These are phyloP conservation scores for Boletus fagicola DNA, from an alignment of 768 basidiomycete genomes.

Conservation along the genomic window DNA sequence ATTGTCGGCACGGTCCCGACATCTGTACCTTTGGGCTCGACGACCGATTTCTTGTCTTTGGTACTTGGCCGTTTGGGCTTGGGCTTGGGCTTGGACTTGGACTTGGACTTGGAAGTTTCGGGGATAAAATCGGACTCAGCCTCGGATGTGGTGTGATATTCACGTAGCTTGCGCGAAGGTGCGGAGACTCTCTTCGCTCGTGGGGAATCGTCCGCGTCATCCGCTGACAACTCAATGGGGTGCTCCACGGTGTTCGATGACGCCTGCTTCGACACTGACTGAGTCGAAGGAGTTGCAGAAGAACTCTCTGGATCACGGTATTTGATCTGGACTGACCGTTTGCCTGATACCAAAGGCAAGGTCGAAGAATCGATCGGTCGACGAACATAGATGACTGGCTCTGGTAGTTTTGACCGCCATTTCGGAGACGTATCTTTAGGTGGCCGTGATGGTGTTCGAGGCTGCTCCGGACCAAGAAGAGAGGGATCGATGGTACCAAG, in stretches of 20 bases:
- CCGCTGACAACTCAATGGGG: neutral
- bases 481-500: constrained; percentile 32
- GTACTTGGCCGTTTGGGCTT: constrained; percentile 3
- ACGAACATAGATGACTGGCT: constrained; percentile 32
- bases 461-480: constrained; percentile 22
- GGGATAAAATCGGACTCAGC: constrained; percentile 21
- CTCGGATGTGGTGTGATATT: neutral
- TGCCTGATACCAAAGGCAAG: constrained; percentile 20
- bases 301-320: constrained; percentile 22
- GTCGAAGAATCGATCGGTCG: constrained; percentile 25
- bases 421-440: constrained; percentile 1
- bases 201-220: neutral
- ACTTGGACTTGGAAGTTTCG: constrained; percentile 1
- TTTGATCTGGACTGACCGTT: constrained; percentile 31
- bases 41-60: neutral
- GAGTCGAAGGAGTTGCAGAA: neutral
- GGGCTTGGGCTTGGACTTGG: neutral
- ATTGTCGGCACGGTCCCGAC: neutral
- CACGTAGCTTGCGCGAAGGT: constrained; percentile 20
- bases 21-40: neutral
- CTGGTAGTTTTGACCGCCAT: constrained; percentile 17
- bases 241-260: neutral
- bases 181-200: constrained; percentile 3
- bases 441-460: neutral
- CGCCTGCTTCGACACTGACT: neutral